phyloP scores from a whole-genome alignment of 306 rosid species.

The Geum urbanum region DNA sequence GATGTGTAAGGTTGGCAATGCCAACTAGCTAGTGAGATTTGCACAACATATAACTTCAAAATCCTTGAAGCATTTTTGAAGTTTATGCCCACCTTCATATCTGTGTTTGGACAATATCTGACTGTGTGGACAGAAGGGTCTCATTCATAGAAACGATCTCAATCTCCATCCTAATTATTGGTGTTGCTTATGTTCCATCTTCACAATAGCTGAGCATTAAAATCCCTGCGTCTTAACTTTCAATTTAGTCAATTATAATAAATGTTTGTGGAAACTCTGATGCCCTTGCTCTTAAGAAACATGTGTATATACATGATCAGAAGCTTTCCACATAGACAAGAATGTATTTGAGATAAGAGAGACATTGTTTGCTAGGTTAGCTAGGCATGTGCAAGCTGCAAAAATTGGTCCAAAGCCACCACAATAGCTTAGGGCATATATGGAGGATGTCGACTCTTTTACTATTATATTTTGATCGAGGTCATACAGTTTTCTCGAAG shows the following conservation, averaged over 20 bases:
- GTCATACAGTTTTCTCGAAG: too few relatives aligned
- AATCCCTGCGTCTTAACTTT: background rate
- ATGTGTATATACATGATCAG: background rate
- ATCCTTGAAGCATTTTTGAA: background rate
- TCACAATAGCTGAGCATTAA: background rate
- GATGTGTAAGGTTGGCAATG: too few relatives aligned
- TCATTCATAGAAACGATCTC: background rate
- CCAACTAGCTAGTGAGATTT: background rate
- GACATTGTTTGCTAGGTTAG: background rate
- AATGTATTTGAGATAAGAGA: background rate
- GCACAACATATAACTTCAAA: background rate
- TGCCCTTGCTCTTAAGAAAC: background rate
- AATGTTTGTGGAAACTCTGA: background rate
- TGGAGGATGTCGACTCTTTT: too few relatives aligned
- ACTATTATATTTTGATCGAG: too few relatives aligned
- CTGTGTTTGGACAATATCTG: constrained; percentile 12
- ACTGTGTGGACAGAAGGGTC: background rate
- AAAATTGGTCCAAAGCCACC: background rate
- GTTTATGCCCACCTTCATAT: background rate
- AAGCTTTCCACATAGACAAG: background rate
- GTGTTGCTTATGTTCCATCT: background rate
- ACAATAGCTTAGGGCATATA: background rate
- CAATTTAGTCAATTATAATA: background rate
- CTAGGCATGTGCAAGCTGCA: constrained; percentile 3
- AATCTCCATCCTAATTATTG: background rate